Evolutionary conservation across 148 eudicot species (phyloP).

Genomic region (Polygonum aviculare): DNA sequence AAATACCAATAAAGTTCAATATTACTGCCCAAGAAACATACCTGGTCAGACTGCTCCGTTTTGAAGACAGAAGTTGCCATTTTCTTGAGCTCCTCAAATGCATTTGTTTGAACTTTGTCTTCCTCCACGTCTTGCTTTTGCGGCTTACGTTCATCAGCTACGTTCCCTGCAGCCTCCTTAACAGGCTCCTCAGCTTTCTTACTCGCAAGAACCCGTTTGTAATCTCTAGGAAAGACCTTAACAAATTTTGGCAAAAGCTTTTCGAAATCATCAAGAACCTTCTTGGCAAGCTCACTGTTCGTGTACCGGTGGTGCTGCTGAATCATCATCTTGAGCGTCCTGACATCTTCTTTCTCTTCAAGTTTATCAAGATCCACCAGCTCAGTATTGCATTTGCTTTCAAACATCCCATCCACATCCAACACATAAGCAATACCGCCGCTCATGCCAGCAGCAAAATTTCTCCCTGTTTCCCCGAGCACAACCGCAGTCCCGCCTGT

Average conservation of each 20-base stretch:
- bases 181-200: constrained; percentile 50
- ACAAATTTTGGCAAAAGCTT: constrained; percentile 60
- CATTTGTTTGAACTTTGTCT: constrained; percentile 35
- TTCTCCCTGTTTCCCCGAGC: constrained; percentile 84
- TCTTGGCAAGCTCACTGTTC: constrained; percentile 63
- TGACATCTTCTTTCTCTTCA: constrained; percentile 76
- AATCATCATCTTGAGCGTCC: constrained; percentile 74
- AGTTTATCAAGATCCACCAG: constrained; percentile 90
- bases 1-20: neutral
- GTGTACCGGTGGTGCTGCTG: constrained; percentile 96
- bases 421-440: constrained; percentile 91
- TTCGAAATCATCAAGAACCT: constrained; percentile 72
- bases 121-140: constrained; percentile 59
- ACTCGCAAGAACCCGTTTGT: constrained; percentile 69
- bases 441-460: constrained; percentile 99
- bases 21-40: neutral
- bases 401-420: constrained; percentile 59
- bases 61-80: constrained; percentile 43
- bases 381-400: constrained; percentile 65
- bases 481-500: constrained; percentile 90
- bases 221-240: constrained; percentile 94
- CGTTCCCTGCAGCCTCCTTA: constrained; percentile 44
- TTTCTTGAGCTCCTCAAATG: constrained; percentile 86
- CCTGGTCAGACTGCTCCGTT: constrained; percentile 30
- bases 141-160: constrained; percentile 39